Evolutionary conservation across 148 eudicot genomes (phyloP).

Genomic region (Chenopodium berlandieri): DNA sequence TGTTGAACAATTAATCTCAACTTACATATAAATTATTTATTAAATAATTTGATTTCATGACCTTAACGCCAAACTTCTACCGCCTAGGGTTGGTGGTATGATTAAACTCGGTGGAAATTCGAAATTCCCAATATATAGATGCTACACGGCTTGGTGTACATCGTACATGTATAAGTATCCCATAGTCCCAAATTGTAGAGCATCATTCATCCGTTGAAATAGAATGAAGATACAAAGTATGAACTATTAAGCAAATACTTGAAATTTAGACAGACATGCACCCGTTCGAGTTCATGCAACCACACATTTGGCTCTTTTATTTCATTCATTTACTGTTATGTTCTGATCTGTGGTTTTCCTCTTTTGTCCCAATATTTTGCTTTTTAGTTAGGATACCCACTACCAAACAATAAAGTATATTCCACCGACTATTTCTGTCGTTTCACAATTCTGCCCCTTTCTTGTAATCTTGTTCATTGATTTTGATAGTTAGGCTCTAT

Average conservation of each 20-base stretch:
- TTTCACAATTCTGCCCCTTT: background rate
- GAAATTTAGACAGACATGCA: background rate
- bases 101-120: no score
- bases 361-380: background rate
- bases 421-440: background rate
- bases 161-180: no score
- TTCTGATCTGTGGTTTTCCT: background rate
- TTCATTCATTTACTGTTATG: background rate
- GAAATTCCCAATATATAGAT: no score
- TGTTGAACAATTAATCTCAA: no score
- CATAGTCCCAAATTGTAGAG: no score
- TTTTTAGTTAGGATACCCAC: background rate
- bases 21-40: no score
- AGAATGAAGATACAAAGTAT: background rate
- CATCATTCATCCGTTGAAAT: background rate
- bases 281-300: slow-evolving; percentile 34
- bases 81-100: no score
- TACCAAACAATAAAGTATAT: slow-evolving; percentile 13
- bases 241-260: slow-evolving; percentile 9
- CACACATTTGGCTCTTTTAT: slow-evolving; percentile 41
- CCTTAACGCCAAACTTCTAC: no score
- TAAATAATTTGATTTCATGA: no score
- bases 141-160: no score
- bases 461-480: no score
- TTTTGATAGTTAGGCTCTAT: no score